These are phyloP conservation scores for Zostera marina DNA, from an alignment of 116 monocot species.

Conservation along the genomic window DNA sequence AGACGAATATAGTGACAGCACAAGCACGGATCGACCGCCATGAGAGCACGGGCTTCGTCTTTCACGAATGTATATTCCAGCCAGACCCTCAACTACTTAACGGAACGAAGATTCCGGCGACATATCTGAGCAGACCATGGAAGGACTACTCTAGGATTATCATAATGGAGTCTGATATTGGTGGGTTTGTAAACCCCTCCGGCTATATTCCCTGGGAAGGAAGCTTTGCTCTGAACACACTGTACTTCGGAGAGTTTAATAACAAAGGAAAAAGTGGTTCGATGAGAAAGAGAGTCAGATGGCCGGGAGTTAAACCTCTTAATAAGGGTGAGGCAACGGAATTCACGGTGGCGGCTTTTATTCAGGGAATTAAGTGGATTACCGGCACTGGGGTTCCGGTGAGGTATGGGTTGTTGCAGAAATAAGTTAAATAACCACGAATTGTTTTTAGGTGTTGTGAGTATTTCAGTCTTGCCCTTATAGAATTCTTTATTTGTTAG, in stretches of 20 bases:
- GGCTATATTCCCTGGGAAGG: slow-evolving; percentile 64
- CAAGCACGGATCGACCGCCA: slow-evolving; percentile 50
- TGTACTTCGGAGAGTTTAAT: slow-evolving; percentile 50
- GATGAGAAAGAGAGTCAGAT: slow-evolving; percentile 21
- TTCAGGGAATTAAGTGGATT: slow-evolving; percentile 56
- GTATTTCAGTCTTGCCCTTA: too few species aligned
- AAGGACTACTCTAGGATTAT: slow-evolving; percentile 56
- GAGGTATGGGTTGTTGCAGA: slow-evolving; percentile 17
- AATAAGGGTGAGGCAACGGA: slow-evolving; percentile 17
- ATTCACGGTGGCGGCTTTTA: slow-evolving; percentile 37
- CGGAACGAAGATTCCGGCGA: slow-evolving; percentile 10
- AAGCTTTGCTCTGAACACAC: slow-evolving; percentile 34
- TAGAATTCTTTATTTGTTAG: too few species aligned
- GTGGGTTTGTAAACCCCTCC: slow-evolving; percentile 33
- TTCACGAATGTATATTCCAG: slow-evolving; percentile 39
- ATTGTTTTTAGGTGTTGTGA: too few species aligned
- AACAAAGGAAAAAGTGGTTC: slow-evolving; percentile 42
- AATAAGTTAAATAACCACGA: too few species aligned
- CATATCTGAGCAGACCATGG: slow-evolving; percentile 75
- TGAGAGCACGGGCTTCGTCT: slow-evolving; percentile 60
- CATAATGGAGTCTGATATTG: slow-evolving; percentile 57
- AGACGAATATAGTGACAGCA: slow-evolving; percentile 66
- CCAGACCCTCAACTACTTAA: slow-evolving; percentile 20
- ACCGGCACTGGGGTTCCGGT: slow-evolving; percentile 23
- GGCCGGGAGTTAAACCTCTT: slow-evolving; percentile 42